Evolutionary conservation across 1,284 basidiomycete genomes (phyloP).

Genomic region (Tilletia caries): DNA sequence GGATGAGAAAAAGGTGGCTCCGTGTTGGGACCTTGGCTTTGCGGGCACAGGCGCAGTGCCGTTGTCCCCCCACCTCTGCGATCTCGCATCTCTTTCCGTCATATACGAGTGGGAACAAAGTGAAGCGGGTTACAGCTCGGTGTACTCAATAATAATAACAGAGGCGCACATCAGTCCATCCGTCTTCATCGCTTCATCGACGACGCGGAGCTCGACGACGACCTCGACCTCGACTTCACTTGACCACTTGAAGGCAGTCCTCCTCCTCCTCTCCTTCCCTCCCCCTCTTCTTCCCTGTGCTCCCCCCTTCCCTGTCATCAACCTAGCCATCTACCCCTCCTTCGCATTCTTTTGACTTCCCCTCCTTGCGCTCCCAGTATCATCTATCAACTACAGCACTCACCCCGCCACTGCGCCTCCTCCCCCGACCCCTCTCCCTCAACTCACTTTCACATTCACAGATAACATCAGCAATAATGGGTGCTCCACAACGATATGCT

Average conservation of each 20-base stretch:
- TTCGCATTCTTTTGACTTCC: conserved; percentile 1
- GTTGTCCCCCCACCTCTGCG: no score
- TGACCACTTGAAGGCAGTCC: neutral
- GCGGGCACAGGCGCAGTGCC: no score
- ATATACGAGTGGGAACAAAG: no score
- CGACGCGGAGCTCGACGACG: neutral
- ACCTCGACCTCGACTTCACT: conserved; percentile 1
- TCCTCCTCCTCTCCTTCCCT: conserved; percentile 7
- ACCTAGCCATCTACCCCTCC: neutral
- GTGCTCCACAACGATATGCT: conserved; percentile 41
- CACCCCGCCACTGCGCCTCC: neutral
- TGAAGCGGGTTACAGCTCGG: no score
- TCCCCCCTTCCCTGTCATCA: neutral
- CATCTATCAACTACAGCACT: neutral
- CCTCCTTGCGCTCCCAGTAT: neutral
- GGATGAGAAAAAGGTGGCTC: no score
- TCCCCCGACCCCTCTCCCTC: neutral
- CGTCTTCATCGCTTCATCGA: no score
- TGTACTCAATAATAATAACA: no score
- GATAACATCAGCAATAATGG: conserved; percentile 34
- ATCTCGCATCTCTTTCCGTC: no score
- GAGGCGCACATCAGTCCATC: no score
- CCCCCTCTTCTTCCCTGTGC: neutral
- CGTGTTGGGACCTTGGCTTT: no score
- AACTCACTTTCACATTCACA: neutral